A percentile compares a stretch with the other conserved stretches of the same genome.
phyloP scores from a whole-genome alignment of 2,329 filamentous ascomycete genomes.

The Aspergillus clavatus region DNA sequence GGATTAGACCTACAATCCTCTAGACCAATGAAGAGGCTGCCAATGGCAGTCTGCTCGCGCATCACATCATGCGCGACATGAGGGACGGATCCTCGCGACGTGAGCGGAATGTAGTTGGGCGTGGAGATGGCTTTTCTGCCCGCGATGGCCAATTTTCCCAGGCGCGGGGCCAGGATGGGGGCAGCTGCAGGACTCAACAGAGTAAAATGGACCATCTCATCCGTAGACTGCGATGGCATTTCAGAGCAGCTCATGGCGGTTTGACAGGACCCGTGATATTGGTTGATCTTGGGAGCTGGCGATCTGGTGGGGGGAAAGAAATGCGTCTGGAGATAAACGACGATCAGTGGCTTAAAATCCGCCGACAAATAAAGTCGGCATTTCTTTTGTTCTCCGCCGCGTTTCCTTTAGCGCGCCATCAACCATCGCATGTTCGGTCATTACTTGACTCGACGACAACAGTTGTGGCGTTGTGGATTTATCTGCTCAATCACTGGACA shows the following conservation, averaged over 20 bases:
- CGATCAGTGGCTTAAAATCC: background rate
- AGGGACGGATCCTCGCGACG: constrained; percentile 78
- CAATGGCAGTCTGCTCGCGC: constrained; percentile 58
- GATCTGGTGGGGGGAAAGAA: constrained; percentile 19
- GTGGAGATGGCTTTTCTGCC: constrained; percentile 67
- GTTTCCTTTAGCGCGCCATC: background rate
- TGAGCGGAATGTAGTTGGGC: constrained; percentile 73
- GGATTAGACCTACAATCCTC: constrained; percentile 74
- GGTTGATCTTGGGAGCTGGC: constrained; percentile 4
- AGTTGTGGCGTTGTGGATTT: no score
- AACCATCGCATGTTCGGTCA: no score
- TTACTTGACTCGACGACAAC: no score
- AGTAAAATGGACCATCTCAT: constrained; percentile 38
- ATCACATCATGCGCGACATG: constrained; percentile 87
- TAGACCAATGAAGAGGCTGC: constrained; percentile 71
- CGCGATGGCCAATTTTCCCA: constrained; percentile 62
- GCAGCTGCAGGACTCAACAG: constrained; percentile 28
- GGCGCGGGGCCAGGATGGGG: constrained; percentile 50
- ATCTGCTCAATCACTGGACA: no score
- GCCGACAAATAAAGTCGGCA: background rate
- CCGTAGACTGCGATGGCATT: constrained; percentile 13
- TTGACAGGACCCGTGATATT: constrained; percentile 1
- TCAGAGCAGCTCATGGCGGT: constrained; percentile 27
- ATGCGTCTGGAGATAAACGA: background rate
- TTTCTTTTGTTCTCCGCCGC: background rate